Evolutionary conservation across 192 early-diverging fungal species (phyloP).

Genomic region (Entomortierella beljakovae): DNA sequence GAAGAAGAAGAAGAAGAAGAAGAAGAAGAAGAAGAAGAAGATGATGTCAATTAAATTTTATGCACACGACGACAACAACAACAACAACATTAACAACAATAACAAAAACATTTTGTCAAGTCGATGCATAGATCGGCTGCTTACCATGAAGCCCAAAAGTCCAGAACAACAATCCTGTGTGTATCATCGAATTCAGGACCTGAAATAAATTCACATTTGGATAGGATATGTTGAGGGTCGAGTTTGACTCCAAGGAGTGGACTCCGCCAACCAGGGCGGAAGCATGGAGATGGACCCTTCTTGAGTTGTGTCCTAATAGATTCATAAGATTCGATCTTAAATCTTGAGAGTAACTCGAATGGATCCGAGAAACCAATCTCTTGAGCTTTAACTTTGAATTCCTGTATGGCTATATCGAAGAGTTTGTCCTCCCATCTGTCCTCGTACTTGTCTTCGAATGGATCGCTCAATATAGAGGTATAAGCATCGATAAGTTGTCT

Average conservation of each 20-base stretch:
- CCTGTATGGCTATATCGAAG: conserved; percentile 34
- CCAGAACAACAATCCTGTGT: conserved; percentile 23
- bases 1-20: background rate
- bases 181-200: conserved; percentile 24
- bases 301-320: conserved; percentile 27
- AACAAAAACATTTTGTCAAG: no score
- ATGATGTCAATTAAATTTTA: background rate
- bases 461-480: conserved; percentile 32
- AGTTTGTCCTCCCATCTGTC: conserved; percentile 46
- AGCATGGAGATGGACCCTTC: conserved; percentile 31
- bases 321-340: conserved; percentile 35
- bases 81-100: no score
- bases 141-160: conserved; percentile 53
- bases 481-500: conserved; percentile 32
- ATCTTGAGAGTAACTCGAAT: conserved; percentile 35
- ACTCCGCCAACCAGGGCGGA: conserved; percentile 40
- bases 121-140: no score
- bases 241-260: conserved; percentile 20
- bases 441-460: conserved; percentile 54
- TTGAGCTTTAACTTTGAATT: conserved; percentile 26
- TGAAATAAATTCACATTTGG: conserved; percentile 25
- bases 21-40: background rate
- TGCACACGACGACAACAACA: no score
- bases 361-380: conserved; percentile 43
- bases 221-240: background rate